phyloP scores from a whole-genome alignment of 169 alveolate species.

The Eimeria mitis region DNA sequence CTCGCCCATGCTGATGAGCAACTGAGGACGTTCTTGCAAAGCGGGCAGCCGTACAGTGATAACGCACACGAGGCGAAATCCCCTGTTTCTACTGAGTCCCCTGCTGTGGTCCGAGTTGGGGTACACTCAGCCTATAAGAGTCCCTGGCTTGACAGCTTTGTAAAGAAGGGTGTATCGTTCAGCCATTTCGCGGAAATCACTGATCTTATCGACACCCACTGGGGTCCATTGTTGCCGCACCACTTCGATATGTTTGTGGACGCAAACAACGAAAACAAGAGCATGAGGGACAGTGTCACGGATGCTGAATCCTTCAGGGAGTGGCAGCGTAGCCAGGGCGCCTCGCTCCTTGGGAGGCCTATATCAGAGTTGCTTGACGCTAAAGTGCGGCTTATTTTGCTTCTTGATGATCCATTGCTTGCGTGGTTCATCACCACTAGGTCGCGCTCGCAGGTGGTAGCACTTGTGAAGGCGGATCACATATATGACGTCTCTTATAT shows the following conservation, averaged over 20 bases:
- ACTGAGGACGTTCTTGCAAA: constrained; percentile 28
- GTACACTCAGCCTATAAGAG: constrained; percentile 41
- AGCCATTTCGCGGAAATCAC: constrained; percentile 46
- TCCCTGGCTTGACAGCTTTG: constrained; percentile 63
- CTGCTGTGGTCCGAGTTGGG: constrained; percentile 24
- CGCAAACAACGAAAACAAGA: neutral
- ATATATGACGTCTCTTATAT: constrained; percentile 50
- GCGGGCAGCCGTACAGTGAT: constrained; percentile 58
- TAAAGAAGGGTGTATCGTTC: constrained; percentile 59
- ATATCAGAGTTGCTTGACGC: constrained; percentile 32
- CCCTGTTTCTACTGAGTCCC: neutral
- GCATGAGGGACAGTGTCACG: constrained; percentile 44
- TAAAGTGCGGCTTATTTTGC: constrained; percentile 43
- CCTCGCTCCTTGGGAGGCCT: constrained; percentile 14
- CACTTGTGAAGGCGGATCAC: constrained; percentile 72
- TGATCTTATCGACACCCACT: constrained; percentile 40
- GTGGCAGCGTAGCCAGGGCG: constrained; percentile 73
- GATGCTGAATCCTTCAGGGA: constrained; percentile 46
- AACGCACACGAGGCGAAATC: neutral
- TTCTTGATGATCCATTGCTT: constrained; percentile 67
- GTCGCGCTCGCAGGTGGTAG: constrained; percentile 54
- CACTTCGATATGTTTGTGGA: constrained; percentile 30
- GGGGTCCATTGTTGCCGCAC: constrained; percentile 76
- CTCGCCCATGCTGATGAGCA: constrained; percentile 39
- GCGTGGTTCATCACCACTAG: constrained; percentile 76